Evolutionary conservation across 768 basidiomycete species (phyloP).

Genomic region (Boletus barrowsii): DNA sequence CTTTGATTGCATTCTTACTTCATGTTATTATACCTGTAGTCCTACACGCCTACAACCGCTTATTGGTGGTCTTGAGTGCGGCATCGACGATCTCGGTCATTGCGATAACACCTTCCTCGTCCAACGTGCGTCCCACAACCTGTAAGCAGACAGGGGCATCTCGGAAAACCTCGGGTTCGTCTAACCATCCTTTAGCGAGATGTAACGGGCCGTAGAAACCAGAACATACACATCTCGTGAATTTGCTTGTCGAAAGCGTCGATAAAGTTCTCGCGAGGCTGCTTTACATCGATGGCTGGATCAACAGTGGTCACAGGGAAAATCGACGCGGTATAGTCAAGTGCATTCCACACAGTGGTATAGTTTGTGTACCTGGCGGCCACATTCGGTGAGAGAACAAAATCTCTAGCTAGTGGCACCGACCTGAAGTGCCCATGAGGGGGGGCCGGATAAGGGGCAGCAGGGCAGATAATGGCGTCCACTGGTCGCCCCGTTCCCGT

Average conservation of each 20-base stretch:
- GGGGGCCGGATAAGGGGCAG: slow-evolving; percentile 55
- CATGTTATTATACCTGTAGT: background rate
- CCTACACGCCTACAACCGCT: background rate
- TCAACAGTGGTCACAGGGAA: slow-evolving; percentile 68
- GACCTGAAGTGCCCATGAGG: slow-evolving; percentile 62
- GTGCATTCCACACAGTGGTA: slow-evolving; percentile 62
- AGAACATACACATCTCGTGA: slow-evolving; percentile 52
- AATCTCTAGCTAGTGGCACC: slow-evolving; percentile 8
- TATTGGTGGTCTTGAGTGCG: slow-evolving; percentile 38
- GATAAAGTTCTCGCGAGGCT: slow-evolving; percentile 45
- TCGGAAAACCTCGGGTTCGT: slow-evolving; percentile 52
- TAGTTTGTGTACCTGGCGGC: slow-evolving; percentile 43
- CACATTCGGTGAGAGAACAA: background rate
- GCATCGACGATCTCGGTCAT: slow-evolving; percentile 65
- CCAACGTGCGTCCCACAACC: slow-evolving; percentile 63
- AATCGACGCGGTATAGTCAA: slow-evolving; percentile 61
- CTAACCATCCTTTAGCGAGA: slow-evolving; percentile 31
- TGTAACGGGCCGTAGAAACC: background rate
- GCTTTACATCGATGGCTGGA: slow-evolving; percentile 47
- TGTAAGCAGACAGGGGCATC: slow-evolving; percentile 66
- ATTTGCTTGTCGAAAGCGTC: slow-evolving; percentile 44
- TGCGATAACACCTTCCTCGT: slow-evolving; percentile 72
- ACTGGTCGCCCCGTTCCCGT: slow-evolving; percentile 73
- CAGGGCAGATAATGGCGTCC: slow-evolving; percentile 71
- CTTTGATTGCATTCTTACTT: too few relatives aligned